Evolutionary conservation across 2,329 filamentous ascomycete species (phyloP).

Genomic region (Helotiales sp.): DNA sequence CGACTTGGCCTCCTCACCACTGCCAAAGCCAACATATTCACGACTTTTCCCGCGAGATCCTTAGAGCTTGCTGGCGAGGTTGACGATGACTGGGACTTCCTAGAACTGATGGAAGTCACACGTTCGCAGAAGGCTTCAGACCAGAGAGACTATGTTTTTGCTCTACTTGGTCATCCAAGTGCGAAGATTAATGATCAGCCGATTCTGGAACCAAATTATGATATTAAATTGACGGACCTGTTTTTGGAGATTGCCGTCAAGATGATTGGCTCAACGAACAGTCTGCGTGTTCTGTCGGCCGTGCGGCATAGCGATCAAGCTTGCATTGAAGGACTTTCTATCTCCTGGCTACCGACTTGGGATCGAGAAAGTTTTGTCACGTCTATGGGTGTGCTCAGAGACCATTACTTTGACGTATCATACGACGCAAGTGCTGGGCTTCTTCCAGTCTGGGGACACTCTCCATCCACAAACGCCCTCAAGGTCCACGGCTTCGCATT

Average conservation of each 20-base stretch:
- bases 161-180: slow-evolving; percentile 9
- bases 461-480: not conserved
- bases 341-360: slow-evolving; percentile 7
- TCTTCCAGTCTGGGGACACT: not conserved
- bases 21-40: slow-evolving; percentile 7
- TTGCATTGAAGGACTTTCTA: not conserved
- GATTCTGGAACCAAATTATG: slow-evolving; percentile 7
- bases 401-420: not conserved
- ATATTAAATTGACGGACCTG: not conserved
- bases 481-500: slow-evolving; percentile 6
- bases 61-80: slow-evolving; percentile 8
- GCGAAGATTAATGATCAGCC: not conserved
- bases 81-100: slow-evolving; percentile 10
- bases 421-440: slow-evolving; percentile 1
- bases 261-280: slow-evolving; percentile 2
- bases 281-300: slow-evolving; percentile 6
- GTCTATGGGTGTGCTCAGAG: slow-evolving; percentile 7
- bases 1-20: slow-evolving; percentile 5
- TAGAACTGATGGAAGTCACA: slow-evolving; percentile 10
- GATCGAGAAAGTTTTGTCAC: not conserved
- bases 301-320: slow-evolving; percentile 1
- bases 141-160: slow-evolving; percentile 7
- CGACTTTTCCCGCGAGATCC: slow-evolving; percentile 5
- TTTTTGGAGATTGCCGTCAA: slow-evolving; percentile 7
- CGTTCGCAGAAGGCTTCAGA: slow-evolving; percentile 1